Percentiles rank a stretch among this genome's conserved stretches.
These are phyloP conservation scores for Davidsoniella eucalypti DNA, from an alignment of 2,329 filamentous ascomycete species.

Conservation along the genomic window DNA sequence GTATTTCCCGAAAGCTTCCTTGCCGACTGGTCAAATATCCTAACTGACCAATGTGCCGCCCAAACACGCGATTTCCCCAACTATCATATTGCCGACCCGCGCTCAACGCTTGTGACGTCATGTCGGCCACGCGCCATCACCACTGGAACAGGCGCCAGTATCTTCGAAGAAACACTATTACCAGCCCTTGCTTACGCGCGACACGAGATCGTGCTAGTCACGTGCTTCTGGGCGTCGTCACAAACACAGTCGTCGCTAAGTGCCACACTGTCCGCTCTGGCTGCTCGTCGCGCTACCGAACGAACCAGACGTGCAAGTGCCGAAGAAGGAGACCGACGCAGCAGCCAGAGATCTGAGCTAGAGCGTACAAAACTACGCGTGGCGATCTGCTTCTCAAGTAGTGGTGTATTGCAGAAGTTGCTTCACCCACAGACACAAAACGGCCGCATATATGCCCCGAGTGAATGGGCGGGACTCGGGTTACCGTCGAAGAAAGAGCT, in stretches of 20 bases:
- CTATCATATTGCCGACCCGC: conserved; percentile 28
- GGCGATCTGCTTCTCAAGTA: conserved; percentile 61
- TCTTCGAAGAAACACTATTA: conserved; percentile 38
- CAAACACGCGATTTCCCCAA: conserved; percentile 30
- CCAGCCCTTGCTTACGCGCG: conserved; percentile 44
- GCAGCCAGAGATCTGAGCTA: conserved; percentile 2
- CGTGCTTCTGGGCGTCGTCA: conserved; percentile 67
- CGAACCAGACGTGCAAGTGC: conserved; percentile 11
- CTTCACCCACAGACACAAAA: conserved; percentile 48
- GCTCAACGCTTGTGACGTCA: conserved; percentile 28
- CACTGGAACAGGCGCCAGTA: conserved; percentile 40
- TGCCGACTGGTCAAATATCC: conserved; percentile 5
- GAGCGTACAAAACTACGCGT: conserved; percentile 32
- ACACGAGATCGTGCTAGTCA: conserved; percentile 56
- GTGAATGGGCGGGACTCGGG: conserved; percentile 47
- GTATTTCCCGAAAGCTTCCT: conserved; percentile 5
- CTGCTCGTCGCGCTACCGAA: conserved; percentile 25
- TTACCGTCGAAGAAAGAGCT: conserved; percentile 39
- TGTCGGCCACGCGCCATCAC: conserved; percentile 32
- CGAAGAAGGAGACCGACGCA: conserved; percentile 13
- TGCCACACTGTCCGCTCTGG: conserved; percentile 42
- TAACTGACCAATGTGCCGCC: conserved; percentile 17
- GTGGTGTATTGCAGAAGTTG: conserved; percentile 56
- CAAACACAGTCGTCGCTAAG: conserved; percentile 40
- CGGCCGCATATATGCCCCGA: conserved; percentile 44